Evolutionary conservation across 2,329 filamentous ascomycete genomes (phyloP).

Genomic region (Hypoxylon rubiginosum): DNA sequence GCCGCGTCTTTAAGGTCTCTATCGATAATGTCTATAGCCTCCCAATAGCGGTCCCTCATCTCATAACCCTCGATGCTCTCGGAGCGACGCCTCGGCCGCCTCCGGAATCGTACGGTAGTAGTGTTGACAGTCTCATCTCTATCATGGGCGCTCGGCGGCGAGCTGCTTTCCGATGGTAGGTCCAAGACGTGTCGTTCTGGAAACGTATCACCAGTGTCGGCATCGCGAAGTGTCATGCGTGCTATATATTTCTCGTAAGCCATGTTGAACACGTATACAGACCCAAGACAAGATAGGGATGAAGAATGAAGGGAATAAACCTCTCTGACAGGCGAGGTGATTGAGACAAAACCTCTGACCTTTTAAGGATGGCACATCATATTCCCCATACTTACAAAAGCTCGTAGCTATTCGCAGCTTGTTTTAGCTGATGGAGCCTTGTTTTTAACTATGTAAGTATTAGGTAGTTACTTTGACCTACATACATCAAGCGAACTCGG

Average conservation of each 20-base stretch:
- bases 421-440: constrained; percentile 34
- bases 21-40: constrained; percentile 40
- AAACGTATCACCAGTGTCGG: constrained; percentile 36
- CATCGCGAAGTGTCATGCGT: constrained; percentile 32
- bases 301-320: not conserved
- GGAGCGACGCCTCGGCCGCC: constrained; percentile 30
- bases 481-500: constrained; percentile 36
- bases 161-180: constrained; percentile 5
- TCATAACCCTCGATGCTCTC: constrained; percentile 42
- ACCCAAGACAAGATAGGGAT: not conserved
- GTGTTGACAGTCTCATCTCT: constrained; percentile 4
- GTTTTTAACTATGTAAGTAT: constrained; percentile 37
- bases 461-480: constrained; percentile 28
- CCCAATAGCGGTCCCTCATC: constrained; percentile 42
- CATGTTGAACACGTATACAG: constrained; percentile 22
- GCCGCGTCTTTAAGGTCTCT: constrained; percentile 38
- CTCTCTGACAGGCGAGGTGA: not conserved
- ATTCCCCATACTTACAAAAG: constrained; percentile 11
- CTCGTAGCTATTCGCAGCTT: constrained; percentile 30
- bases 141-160: constrained; percentile 14
- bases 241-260: constrained; percentile 32
- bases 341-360: constrained; percentile 24
- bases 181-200: constrained; percentile 37
- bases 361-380: constrained; percentile 20
- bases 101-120: not conserved